Base-by-base conservation (phyloP, 2,329 filamentous ascomycete species). In the Fusarium metavorans region DNA sequence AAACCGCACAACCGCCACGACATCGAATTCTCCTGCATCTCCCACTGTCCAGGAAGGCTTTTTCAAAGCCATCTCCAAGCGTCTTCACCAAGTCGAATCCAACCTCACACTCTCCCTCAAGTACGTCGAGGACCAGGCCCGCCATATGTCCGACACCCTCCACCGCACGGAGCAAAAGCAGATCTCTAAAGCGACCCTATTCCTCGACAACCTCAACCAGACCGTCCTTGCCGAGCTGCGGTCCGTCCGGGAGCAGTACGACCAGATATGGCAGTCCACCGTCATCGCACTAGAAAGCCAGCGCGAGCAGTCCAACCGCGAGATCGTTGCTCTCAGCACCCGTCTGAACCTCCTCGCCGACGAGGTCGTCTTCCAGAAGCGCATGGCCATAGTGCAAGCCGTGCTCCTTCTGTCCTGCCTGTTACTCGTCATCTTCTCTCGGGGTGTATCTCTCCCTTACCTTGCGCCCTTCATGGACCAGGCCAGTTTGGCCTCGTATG, bases 41-140 rank as follows among this genome's bases (percentile, higher is more conserved):
- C 95, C 96, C 3, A 95, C 95, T 0, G 97, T 97, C 1, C 97
- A 99, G 82, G 97, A 99, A 81, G 97, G 94, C 2, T 98, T 99
- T 83, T 99, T 98, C 88, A 98, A 98, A 82, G 94, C 95, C 5
- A 93, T 98, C 10, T 95, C 95, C 73, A 98, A 98, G 83, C 94
- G 97, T 1, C 88, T 99, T 6, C 94, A 96, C 74, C 92, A 95
- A 77, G 91, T 98, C 9, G 97, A 99, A 82, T 91, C 94, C 18
- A 99, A 98, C 81, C 95, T 95, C 13, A 97, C 96, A 0, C 87
- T 98, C 13, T 98, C 95, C 0, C 87, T 98, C 10, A 94, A 98
- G 79, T 99, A 99, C 80, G 97, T 99, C 69, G 96, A 98, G 84
- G 95, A 98, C 69, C 97, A 98, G 81, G 98, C 96, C 5, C 93